Evolutionary conservation across 768 basidiomycete genomes (phyloP).

Genomic region (Boletus huronensis): DNA sequence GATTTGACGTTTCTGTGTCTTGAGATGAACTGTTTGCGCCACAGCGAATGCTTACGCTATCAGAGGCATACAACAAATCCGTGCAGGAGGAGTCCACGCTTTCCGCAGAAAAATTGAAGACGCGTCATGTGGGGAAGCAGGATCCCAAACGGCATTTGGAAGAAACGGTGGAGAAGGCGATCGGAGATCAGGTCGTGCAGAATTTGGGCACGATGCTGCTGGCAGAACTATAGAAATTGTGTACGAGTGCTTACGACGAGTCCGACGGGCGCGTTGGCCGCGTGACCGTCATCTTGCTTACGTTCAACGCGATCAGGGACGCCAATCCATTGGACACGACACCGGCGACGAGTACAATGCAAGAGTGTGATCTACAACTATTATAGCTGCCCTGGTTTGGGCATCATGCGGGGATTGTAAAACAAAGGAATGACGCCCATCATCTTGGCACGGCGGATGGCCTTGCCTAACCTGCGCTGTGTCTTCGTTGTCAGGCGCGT

Average conservation of each 20-base stretch:
- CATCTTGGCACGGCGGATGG: constrained; percentile 83
- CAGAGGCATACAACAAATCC: constrained; percentile 94
- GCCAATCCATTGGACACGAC: not conserved
- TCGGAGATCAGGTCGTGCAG: constrained; percentile 96
- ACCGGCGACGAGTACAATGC: not conserved
- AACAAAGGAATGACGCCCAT: constrained; percentile 79
- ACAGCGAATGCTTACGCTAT: constrained; percentile 80
- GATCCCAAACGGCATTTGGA: constrained; percentile 98
- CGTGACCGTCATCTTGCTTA: not conserved
- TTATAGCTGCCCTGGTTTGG: constrained; percentile 14
- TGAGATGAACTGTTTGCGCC: constrained; percentile 17
- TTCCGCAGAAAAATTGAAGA: constrained; percentile 90
- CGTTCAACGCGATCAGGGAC: constrained; percentile 15
- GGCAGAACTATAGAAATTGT: constrained; percentile 67
- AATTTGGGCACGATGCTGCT: constrained; percentile 93
- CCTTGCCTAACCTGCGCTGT: constrained; percentile 78
- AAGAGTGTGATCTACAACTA: not conserved
- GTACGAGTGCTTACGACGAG: not conserved
- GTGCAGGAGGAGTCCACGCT: constrained; percentile 98
- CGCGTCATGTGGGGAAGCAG: constrained; percentile 95
- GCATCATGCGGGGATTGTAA: constrained; percentile 29
- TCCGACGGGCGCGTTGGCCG: not conserved
- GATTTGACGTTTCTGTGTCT: constrained; percentile 13
- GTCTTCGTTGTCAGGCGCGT: constrained; percentile 75
- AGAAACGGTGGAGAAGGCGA: constrained; percentile 96